Evolutionary conservation across 805 yeast species (phyloP), one percentile per base, ranked within the genome.

Genomic region (Lipomyces sp.): DNA sequence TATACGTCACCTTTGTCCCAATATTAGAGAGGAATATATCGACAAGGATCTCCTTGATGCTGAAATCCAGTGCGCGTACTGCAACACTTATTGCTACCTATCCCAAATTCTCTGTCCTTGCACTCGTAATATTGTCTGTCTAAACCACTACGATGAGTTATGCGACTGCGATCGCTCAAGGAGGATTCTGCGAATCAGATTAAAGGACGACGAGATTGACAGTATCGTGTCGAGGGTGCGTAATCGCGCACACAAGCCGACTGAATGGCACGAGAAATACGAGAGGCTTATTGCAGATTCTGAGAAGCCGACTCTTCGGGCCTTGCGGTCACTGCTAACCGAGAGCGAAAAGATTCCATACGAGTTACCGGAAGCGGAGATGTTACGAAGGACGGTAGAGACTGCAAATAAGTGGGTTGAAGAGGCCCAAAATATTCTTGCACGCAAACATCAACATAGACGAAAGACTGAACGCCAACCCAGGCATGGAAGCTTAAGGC

Each of bases 261-360:
- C 76, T 4, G 79, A 79, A 6, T 89, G 94, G 94, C 67, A 82
- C 15, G 65, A 72, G 3, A 81, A 80, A 63, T 84, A 84, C 72
- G 78, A 81, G 48, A 76, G 75, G 3, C 63, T 80, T 3, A 76
- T 87, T 75, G 60, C 73, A 0, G 55, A 54, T 30, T 18, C 57
- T 32, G 77, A 77, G 1, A 82, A 81, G 10, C 85, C 89, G 1
- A 71, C 86, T 0, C 75, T 87, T 53, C 82, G 82, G 62, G 65
- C 76, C 1, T 78, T 86, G 65, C 82, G 79, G 66, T 67, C 77
- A 0, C 71, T 87, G n/a, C 76, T 83, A 3, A 63, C 73, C 2
- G 91, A 88, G 59, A 89, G 90, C 4, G 87, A 86, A 66, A 79
- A 81, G 54, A 80, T 87, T 1, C 73, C 74, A n/a, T 78, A 78